phyloP scores from a whole-genome alignment of 371 early-diverging fungal genomes.

The Mortierella sp. region DNA sequence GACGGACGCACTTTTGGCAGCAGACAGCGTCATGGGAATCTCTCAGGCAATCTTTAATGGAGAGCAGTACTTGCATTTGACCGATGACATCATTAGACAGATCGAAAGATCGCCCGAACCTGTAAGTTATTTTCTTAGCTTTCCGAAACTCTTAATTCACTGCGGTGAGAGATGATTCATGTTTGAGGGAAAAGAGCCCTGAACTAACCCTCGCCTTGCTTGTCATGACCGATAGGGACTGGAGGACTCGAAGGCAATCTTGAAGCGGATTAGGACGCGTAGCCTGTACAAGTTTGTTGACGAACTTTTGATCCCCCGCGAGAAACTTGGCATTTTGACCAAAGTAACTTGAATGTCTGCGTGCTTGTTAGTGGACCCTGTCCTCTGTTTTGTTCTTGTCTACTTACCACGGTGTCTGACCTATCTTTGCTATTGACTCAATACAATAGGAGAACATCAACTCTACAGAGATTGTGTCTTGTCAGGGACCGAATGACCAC shows the following conservation, averaged over 20 bases:
- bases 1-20: slow-evolving; percentile 88
- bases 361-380: background rate
- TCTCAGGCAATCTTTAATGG: slow-evolving; percentile 78
- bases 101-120: slow-evolving; percentile 81
- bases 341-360: slow-evolving; percentile 48
- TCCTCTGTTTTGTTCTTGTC: background rate
- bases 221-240: slow-evolving; percentile 62
- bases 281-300: slow-evolving; percentile 93
- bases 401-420: background rate
- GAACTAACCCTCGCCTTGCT: slow-evolving; percentile 1
- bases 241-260: slow-evolving; percentile 73
- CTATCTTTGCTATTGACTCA: background rate
- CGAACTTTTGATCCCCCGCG: slow-evolving; percentile 81
- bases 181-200: background rate
- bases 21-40: slow-evolving; percentile 82
- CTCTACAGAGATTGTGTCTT: slow-evolving; percentile 68
- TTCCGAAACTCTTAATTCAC: background rate
- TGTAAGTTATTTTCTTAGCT: slow-evolving; percentile 32
- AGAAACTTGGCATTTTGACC: slow-evolving; percentile 62
- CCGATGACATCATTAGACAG: slow-evolving; percentile 88
- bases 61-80: slow-evolving; percentile 82
- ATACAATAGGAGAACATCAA: slow-evolving; percentile 62
- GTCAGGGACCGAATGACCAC: slow-evolving; percentile 70
- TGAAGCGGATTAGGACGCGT: slow-evolving; percentile 81
- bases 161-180: background rate